Evolutionary conservation across 2,329 filamentous ascomycete genomes (phyloP), one percentile per base, ranked within the genome.

Genomic region (Clonostachys solani): DNA sequence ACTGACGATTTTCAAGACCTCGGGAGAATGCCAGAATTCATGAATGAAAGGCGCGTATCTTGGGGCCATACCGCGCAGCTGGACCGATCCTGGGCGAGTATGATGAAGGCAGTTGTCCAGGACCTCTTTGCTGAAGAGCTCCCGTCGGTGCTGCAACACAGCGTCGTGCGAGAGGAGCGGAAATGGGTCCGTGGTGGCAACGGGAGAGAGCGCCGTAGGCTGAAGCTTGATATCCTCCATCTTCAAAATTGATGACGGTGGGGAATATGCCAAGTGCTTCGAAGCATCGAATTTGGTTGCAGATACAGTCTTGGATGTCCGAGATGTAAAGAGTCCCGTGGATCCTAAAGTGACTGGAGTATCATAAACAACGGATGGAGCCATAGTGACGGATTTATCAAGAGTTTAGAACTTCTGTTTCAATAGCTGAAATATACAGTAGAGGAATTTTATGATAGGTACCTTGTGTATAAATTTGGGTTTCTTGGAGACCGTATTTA

Each of bases 1-100:
- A 4, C 77, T 81, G 45, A 83, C 67, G 53, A 74, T 73, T 9
- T 66, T 63, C 4, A 82, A 69, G 3, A 77, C 73, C 44, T 79
- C 71, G 1, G 80, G 75, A 42, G 72, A 71, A 47, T 73, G 78
- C 81, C 80, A 84, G 29, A 61, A 60, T 13, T 59, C 42, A 42
- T 65, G 54, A 15, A 61, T 60, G 47, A 66, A 67, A 0, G 58
- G 56, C 3, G 62, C 54, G 23, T 64, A 62, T 23, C 55, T 52
- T 17, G 57, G 58, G 1, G 55, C 56, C 56, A 58, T 63, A 43
- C 52, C 63, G 17, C 54, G 59, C 5, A 64, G 45, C 53, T 59
- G 57, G 34, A 56, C 57, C 8, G 60, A 58, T 19, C 53, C 57
- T 29, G 52, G 53, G 7, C 54, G 50, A 6, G 59, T 64, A 29